Conservation (phyloP, 306 rosid genomes). For the Quercus alba region DNA sequence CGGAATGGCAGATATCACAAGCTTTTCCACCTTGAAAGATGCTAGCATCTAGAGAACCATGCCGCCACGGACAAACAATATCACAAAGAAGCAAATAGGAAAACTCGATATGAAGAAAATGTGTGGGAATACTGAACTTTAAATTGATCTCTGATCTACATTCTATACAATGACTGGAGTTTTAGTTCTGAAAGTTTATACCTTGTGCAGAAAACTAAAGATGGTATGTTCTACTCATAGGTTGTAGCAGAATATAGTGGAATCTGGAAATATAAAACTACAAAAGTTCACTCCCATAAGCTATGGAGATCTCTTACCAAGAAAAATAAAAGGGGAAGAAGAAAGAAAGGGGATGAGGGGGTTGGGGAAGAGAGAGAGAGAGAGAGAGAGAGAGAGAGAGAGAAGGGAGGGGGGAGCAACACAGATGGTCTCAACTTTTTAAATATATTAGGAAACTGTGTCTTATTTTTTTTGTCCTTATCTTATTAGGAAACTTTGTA, state of each 20-base stretch:
- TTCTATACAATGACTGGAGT: background rate
- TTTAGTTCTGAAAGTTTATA: background rate
- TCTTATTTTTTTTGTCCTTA: background rate
- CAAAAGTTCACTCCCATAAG: background rate
- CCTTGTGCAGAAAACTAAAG: background rate
- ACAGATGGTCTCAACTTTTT: background rate
- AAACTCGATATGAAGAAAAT: background rate
- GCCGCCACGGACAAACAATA: slow-evolving; percentile 16
- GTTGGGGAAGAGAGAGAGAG: background rate
- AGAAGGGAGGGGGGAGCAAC: background rate
- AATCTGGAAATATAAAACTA: background rate
- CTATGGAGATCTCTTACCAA: background rate
- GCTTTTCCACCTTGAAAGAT: slow-evolving; percentile 79
- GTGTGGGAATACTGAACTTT: background rate
- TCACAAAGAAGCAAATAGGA: slow-evolving; percentile 18
- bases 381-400: background rate
- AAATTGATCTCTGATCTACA: background rate
- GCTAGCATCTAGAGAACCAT: slow-evolving; percentile 58
- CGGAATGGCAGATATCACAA: slow-evolving; percentile 92
- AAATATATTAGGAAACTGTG: no score
- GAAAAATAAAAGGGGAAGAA: background rate
- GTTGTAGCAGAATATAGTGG: background rate
- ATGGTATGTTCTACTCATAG: background rate
- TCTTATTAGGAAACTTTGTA: background rate
- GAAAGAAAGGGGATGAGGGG: background rate